Evolutionary conservation across 257 asterid species (phyloP), one percentile per base, ranked within the genome.

Genomic region (Solanum pennellii): DNA sequence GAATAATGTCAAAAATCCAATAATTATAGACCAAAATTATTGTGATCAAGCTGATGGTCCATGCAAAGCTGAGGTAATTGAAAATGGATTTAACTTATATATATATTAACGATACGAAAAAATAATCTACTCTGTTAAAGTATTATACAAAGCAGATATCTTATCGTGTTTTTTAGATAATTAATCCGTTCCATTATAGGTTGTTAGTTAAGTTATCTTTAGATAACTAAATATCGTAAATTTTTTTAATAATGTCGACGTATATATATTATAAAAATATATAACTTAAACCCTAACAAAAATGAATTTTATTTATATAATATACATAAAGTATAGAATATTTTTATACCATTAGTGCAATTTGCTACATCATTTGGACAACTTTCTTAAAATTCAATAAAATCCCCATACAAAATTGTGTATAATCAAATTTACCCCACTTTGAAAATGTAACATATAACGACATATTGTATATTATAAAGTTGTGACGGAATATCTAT

Each of bases 1-100:
- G 95, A 86, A 77, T 56, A 88, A 90, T 73, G 98, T 94, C 5
- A 83, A 88, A 72, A 93, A 93, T 73, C 98, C 98, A 76, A 93
- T 94, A 31, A 92, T 93, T 91, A 93, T 94, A 80, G 87, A 94
- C 68, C 98, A 94, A 76, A 85, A 89, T 88, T 94, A 94, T 72
- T 94, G 98, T 66, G 96, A 93, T 18, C 72, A 47, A 72, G 83
- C 68, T 60, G 68, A 12, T 20, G 23, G 52, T 72, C 83, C 86
- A 27, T 94, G 98, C 80, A 60, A 86, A 10, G 49, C 82, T 37
- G 91, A 94, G 95, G 98, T 93, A 93, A 45, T 11, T 39, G 11
- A 21, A 72, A 72, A 72, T 18, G 1, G 3, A 83, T n/a, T 23
- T 76, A 76, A 76, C 23, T 12, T 60, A 60, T 23, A 60, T 23